phyloP scores from a whole-genome alignment of 148 eudicot species.

The Vaccinium vitisidaea region DNA sequence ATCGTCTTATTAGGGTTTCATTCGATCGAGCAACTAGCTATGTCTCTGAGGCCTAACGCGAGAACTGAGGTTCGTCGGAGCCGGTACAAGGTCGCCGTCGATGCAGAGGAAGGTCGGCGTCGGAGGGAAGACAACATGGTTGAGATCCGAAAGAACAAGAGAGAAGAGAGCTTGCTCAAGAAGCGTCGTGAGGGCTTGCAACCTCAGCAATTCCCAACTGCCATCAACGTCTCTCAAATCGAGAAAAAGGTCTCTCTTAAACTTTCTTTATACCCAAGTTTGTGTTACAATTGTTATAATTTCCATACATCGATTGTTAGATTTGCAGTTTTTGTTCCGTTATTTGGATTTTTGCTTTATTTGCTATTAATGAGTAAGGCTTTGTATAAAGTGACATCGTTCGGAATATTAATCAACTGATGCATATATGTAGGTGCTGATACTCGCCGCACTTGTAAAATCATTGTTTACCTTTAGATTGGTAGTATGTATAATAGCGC shows the following conservation, averaged over 20 bases:
- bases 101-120: slow-evolving; percentile 73
- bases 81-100: slow-evolving; percentile 78
- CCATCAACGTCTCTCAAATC: slow-evolving; percentile 25
- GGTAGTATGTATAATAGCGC: background rate
- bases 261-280: no score
- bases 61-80: slow-evolving; percentile 76
- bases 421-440: background rate
- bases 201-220: slow-evolving; percentile 40
- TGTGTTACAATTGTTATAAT: background rate
- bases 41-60: slow-evolving; percentile 76
- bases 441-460: background rate
- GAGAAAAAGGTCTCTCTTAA: slow-evolving; percentile 48
- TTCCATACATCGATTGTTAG: background rate
- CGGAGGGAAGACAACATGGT: slow-evolving; percentile 75
- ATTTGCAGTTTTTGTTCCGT: background rate
- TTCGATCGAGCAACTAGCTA: slow-evolving; percentile 19
- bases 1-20: slow-evolving; percentile 1
- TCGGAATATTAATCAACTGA: background rate
- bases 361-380: background rate
- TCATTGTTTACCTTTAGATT: background rate
- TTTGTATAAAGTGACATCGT: background rate
- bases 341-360: background rate
- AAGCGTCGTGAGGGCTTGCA: slow-evolving; percentile 77
- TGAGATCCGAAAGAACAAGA: slow-evolving; percentile 69
- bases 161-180: slow-evolving; percentile 82